Evolutionary conservation across 2,329 filamentous ascomycete species (phyloP), one percentile per base, ranked within the genome.

Genomic region (Calonectria hongkongensis): DNA sequence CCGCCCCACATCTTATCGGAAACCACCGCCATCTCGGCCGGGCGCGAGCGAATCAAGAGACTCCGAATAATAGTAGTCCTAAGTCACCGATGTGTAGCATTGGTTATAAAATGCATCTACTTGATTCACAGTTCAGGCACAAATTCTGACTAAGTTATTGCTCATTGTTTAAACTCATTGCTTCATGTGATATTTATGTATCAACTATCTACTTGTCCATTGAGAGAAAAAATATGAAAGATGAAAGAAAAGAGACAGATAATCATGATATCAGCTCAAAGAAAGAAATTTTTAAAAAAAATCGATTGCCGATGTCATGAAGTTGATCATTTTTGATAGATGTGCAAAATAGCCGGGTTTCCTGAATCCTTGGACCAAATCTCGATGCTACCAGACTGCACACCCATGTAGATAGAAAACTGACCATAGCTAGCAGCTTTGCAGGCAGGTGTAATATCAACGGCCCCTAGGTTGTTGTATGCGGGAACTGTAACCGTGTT

Each of bases 331-430:
- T 45, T 33, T 58, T 58, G 39, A 27, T 58, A 65, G 45, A 48
- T 64, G 60, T 70, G 68, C 30, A 70, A 36, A 30, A 70, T 66
- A 2, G 68, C 60, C 2, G 68, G 68, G 28, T 70, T 70, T 18
- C 68, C 68, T 8, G 68, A 70, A 30, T 70, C 68, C 50, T 66
- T 70, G 68, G 68, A 70, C 68, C 68, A 70, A 25, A 70, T 58
- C 10, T 51, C 60, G 13, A 65, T 48, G 41, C 30, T 36, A 1
- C 68, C 68, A 13, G 16, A 50, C 41, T 70, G 4, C 0, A 41
- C 36, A 8, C 60, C 68, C n/a, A 70, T 25, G 30, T 65, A 70
- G 48, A 70, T 65, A 16, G 68, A 70, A 30, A 70, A 70, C 27
- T 58, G 39, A 15, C 68, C 27, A 39, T 70, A 27, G 4, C 41